phyloP scores from a whole-genome alignment of 495 filamentous ascomycete genomes.

The Bacidia rubella region DNA sequence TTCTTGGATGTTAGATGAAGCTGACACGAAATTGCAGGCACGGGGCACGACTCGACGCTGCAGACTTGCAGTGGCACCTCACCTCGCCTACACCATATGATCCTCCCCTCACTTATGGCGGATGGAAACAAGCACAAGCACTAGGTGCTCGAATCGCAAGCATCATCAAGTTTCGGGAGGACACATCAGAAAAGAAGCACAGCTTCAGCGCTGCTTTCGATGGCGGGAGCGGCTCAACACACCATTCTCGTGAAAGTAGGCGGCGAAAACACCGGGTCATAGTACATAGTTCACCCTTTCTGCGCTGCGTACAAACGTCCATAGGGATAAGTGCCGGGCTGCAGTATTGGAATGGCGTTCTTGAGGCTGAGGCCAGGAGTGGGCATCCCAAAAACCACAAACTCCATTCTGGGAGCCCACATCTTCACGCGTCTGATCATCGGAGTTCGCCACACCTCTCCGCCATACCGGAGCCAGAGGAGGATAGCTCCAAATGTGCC shows the following conservation, averaged over 20 bases:
- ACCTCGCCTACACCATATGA: constrained; percentile 94
- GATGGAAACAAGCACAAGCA: constrained; percentile 73
- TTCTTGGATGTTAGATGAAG: not conserved
- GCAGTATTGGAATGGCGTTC: constrained; percentile 40
- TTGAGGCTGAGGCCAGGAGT: not conserved
- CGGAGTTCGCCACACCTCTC: constrained; percentile 9
- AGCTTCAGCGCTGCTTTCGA: not conserved
- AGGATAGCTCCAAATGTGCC: constrained; percentile 7
- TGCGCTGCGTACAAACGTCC: constrained; percentile 86
- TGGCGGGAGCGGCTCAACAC: not conserved
- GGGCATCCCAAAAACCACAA: constrained; percentile 6
- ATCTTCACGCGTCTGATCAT: constrained; percentile 12
- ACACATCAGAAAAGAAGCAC: not conserved
- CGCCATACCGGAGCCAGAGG: constrained; percentile 17
- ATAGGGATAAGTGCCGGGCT: constrained; percentile 83
- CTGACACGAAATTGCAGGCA: constrained; percentile 43
- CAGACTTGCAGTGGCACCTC: constrained; percentile 89
- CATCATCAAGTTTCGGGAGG: constrained; percentile 43
- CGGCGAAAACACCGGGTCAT: constrained; percentile 57
- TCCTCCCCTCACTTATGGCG: constrained; percentile 85
- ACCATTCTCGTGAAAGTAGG: constrained; percentile 10
- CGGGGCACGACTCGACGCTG: constrained; percentile 81
- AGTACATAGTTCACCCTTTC: constrained; percentile 82
- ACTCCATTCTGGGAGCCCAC: constrained; percentile 15
- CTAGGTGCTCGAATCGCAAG: constrained; percentile 67